phyloP scores from a whole-genome alignment of 78 protist genomes.

The Creolimax fragrantissima region DNA sequence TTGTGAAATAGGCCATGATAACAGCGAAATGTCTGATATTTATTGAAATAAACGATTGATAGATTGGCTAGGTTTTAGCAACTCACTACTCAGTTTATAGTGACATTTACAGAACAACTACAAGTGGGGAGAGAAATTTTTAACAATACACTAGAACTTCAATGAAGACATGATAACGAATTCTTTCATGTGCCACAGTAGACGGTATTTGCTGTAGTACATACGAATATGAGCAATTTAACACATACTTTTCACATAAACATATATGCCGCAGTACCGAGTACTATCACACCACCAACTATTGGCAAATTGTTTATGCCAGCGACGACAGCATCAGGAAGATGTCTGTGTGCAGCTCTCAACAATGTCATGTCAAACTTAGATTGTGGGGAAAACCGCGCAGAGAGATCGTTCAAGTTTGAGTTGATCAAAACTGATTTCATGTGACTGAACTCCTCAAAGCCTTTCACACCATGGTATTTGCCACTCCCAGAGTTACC shows the following conservation, averaged over 20 bases:
- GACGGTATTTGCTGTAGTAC: no score
- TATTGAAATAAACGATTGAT: no score
- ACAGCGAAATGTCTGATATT: no score
- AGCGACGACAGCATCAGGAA: background rate
- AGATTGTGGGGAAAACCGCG: background rate
- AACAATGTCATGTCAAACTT: background rate
- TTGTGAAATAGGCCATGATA: no score
- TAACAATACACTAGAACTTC: no score
- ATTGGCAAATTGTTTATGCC: background rate
- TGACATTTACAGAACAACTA: no score
- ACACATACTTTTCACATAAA: background rate
- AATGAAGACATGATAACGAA: no score
- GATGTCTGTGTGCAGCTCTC: background rate
- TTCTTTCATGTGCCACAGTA: no score
- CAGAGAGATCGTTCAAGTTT: background rate
- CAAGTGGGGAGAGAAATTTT: no score
- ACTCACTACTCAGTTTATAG: no score
- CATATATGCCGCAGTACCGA: background rate
- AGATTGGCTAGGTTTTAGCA: no score
- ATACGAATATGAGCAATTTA: no score
- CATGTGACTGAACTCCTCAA: slow-evolving; percentile 1
- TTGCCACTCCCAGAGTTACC: slow-evolving; percentile 73
- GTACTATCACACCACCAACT: background rate
- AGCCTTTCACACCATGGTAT: slow-evolving; percentile 41
- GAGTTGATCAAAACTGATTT: background rate